A percentile compares a stretch with the other conserved stretches of the same genome.
Evolutionary conservation across 106 monocot species (phyloP).

Genomic region (Dactylorhiza incarnata): DNA sequence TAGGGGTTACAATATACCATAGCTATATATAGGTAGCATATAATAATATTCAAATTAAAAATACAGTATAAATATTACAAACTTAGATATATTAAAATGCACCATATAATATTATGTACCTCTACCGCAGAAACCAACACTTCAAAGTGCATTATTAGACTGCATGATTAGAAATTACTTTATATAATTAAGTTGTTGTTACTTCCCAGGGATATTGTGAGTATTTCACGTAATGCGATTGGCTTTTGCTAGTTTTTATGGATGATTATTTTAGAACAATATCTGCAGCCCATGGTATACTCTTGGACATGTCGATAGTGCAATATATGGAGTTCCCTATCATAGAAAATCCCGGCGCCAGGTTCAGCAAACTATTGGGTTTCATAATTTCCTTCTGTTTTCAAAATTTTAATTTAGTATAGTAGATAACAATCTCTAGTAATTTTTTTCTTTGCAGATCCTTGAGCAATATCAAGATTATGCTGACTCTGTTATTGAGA

Average conservation of each 20-base stretch:
- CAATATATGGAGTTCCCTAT: conserved; percentile 42
- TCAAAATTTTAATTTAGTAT: not conserved
- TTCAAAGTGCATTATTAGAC: conserved; percentile 2
- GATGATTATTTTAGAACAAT: not conserved
- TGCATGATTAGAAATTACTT: not conserved
- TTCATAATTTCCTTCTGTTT: not conserved
- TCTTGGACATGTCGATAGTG: conserved; percentile 68
- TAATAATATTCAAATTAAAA: no score
- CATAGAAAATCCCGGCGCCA: conserved; percentile 54
- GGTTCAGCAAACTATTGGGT: conserved; percentile 26
- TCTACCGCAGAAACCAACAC: not conserved
- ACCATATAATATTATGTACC: not conserved
- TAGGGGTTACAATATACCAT: no score
- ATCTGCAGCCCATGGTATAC: conserved; percentile 76
- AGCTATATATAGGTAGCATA: no score
- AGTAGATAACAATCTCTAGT: conserved; percentile 3
- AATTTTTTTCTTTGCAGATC: conserved; percentile 33
- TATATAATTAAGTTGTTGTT: not conserved
- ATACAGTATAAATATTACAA: no score
- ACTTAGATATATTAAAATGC: no score
- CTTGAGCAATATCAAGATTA: conserved; percentile 76
- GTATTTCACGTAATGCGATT: not conserved
- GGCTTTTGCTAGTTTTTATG: not conserved
- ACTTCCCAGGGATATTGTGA: not conserved
- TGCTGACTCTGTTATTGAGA: conserved; percentile 58